Percentiles rank a stretch among this genome's conserved stretches.
phyloP scores from a whole-genome alignment of 257 asterid genomes.

The Catharanthus roseus region DNA sequence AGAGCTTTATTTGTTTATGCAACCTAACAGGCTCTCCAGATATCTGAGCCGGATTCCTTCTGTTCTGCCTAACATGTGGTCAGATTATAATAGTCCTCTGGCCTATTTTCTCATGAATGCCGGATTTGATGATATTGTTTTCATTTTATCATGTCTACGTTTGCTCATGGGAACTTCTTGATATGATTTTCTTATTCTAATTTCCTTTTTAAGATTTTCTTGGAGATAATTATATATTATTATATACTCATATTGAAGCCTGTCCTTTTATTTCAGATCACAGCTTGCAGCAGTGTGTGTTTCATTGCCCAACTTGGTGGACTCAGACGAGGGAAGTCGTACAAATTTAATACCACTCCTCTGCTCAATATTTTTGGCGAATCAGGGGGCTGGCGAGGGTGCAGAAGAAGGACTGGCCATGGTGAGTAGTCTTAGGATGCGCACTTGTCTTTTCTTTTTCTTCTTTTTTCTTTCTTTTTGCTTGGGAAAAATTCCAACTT shows the following conservation, averaged over 20 bases:
- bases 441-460: too few relatives aligned
- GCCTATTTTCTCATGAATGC: background rate
- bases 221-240: background rate
- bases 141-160: background rate
- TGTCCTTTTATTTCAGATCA: conserved; percentile 26
- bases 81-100: background rate
- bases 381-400: conserved; percentile 74
- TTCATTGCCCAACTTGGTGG: conserved; percentile 35
- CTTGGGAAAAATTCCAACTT: background rate
- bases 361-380: conserved; percentile 70
- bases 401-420: conserved; percentile 54
- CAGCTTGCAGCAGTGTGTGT: conserved; percentile 56
- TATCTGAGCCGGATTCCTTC: background rate
- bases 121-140: background rate
- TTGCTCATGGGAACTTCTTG: background rate
- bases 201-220: background rate
- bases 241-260: too few relatives aligned
- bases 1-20: background rate
- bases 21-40: background rate
- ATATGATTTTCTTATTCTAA: background rate
- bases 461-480: too few relatives aligned
- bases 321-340: conserved; percentile 31
- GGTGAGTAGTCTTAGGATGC: conserved; percentile 35
- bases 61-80: background rate
- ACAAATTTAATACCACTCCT: conserved; percentile 51